Evolutionary conservation across 176 grass and related monocot species (phyloP), one percentile per base, ranked within the genome.

Genomic region (Secale cereale): DNA sequence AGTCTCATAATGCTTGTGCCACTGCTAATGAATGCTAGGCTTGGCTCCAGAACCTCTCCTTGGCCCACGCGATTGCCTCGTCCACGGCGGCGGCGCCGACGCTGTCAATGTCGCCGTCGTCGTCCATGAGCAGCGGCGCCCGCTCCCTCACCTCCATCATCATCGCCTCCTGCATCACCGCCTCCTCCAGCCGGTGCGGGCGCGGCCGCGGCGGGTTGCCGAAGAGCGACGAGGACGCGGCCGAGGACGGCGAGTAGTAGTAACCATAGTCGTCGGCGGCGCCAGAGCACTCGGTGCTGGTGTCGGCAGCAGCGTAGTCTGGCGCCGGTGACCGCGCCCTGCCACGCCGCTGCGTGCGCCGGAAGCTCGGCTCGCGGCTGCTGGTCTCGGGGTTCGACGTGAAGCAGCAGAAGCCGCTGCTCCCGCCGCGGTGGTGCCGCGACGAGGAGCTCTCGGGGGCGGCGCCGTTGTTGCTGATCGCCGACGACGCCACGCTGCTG

Each of bases 11-110:
- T 61, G 62, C 5, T 64, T 68, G 3, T 70, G 16, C n/a, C 26
- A 33, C 23, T 82, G 12, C 17, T 9, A 23, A 28, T 82, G 5
- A 17, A 65, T 26, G 22, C 81, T 76, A 16, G 16, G 81, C 65
- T 20, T 92, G 85, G 59, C 80, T 94, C 87, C 87, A 88, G 84
- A 93, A 94, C 41, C 81, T 94, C 62, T 94, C 95, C 74, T 91
- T 97, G 48, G 95, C 95, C 95, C 95, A 97, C 60, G 92, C 90
- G 27, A 97, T 97, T 11, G 95, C 90, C 86, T 97, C 95, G 52
- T 97, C 86, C 7, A 94, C 64, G 0, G 88, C 90, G 0, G 88
- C 90, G 2, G 80, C 82, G 59, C 81, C 91, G 31, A 93, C 89
- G 17, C 79, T 89, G 82, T 89, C 87, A 7, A 92, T 82, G 74